Evolutionary conservation across 179 eudicot genomes (phyloP).

Genomic region (Patellifolia procumbens): DNA sequence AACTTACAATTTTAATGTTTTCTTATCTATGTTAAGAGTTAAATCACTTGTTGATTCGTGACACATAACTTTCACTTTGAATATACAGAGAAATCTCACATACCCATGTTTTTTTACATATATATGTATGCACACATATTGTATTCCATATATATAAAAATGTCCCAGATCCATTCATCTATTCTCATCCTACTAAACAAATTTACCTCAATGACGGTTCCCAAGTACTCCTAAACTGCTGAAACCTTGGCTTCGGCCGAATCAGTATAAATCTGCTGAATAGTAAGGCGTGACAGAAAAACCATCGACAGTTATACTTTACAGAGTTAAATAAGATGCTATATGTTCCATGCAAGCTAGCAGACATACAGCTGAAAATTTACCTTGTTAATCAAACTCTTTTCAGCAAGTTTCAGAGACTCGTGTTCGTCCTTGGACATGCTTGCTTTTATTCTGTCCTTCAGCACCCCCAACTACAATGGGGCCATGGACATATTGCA

Average conservation of each 20-base stretch:
- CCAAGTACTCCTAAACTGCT: conserved; percentile 88
- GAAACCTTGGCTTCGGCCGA: conserved; percentile 98
- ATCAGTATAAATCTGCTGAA: conserved; percentile 74
- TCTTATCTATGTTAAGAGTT: no score
- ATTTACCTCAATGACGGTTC: conserved; percentile 81
- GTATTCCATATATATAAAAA: not conserved
- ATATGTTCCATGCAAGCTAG: not conserved
- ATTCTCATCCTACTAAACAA: not conserved
- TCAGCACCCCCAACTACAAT: conserved; percentile 69
- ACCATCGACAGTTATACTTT: not conserved
- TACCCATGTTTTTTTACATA: no score
- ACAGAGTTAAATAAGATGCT: not conserved
- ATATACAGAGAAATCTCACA: no score
- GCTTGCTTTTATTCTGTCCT: conserved; percentile 63
- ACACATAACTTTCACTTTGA: no score
- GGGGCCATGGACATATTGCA: not conserved
- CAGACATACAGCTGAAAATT: conserved; percentile 7
- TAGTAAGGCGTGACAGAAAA: conserved; percentile 14
- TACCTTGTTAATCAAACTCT: conserved; percentile 91
- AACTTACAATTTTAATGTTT: no score
- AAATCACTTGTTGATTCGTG: no score
- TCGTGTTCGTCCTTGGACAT: conserved; percentile 75
- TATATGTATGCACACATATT: no score
- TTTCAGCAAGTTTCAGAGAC: conserved; percentile 72
- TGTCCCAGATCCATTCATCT: not conserved